Conservation (phyloP, 257 asterid genomes). For the Ligustrum vulgare region DNA sequence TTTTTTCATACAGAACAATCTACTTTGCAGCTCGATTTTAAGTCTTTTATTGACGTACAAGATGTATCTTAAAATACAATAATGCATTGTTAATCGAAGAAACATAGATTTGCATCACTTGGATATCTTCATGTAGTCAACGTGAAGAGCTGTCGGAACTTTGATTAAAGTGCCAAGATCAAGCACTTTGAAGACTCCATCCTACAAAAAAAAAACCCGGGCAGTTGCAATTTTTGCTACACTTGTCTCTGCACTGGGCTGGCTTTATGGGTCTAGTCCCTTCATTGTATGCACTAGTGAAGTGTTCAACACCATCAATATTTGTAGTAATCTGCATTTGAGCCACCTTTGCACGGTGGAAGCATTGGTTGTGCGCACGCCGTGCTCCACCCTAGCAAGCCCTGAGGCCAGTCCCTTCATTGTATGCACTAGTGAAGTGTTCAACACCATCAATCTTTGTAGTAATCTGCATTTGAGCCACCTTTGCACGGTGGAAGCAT, state of each 20-base stretch:
- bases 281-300: constrained; percentile 34
- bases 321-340: constrained; percentile 35
- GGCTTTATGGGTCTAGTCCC: constrained; percentile 39
- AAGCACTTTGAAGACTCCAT: constrained; percentile 32
- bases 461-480: too few relatives aligned
- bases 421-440: too few relatives aligned
- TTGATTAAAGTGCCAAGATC: constrained; percentile 33
- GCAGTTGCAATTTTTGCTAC: constrained; percentile 37
- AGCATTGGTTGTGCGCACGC: constrained; percentile 33
- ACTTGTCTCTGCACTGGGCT: constrained; percentile 31
- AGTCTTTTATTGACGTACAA: background rate
- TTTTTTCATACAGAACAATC: background rate
- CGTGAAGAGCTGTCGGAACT: constrained; percentile 24
- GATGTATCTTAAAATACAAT: background rate
- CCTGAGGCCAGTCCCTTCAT: too few relatives aligned
- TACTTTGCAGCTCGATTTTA: background rate
- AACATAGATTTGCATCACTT: constrained; percentile 6
- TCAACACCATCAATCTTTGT: too few relatives aligned
- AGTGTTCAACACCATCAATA: constrained; percentile 36
- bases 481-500: too few relatives aligned
- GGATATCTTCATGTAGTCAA: constrained; percentile 35
- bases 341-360: constrained; percentile 34
- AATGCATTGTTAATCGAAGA: background rate
- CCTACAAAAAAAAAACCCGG: constrained; percentile 41
- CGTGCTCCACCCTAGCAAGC: constrained; percentile 48